A percentile compares a stretch with the other conserved stretches of the same genome.
Evolutionary conservation across 73 alveolate genomes (phyloP).

Genomic region (Halteria grandinella): DNA sequence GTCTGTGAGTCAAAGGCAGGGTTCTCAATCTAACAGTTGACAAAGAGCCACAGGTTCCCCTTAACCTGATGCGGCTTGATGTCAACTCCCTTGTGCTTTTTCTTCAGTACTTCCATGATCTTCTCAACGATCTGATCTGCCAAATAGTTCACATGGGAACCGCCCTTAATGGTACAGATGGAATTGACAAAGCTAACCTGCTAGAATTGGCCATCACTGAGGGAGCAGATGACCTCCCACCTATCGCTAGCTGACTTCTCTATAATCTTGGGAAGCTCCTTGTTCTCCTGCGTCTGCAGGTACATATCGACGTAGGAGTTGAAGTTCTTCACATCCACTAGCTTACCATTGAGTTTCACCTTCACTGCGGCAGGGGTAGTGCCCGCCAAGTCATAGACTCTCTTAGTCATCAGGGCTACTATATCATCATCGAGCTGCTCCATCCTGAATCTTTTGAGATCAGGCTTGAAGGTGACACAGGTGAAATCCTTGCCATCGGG

Average conservation of each 20-base stretch:
- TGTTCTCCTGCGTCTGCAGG: conserved; percentile 74
- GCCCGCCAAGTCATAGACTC: conserved; percentile 99
- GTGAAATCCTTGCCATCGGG: conserved; percentile 82
- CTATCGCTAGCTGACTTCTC: conserved; percentile 13
- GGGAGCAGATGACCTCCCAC: conserved; percentile 96
- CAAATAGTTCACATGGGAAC: conserved; percentile 97
- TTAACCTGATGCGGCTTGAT: conserved; percentile 45
- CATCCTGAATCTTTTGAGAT: conserved; percentile 94
- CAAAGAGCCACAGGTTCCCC: conserved; percentile 89
- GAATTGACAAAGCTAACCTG: conserved; percentile 97
- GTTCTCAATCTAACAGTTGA: conserved; percentile 95
- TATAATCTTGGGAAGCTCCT: conserved; percentile 34
- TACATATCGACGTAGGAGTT: conserved; percentile 92
- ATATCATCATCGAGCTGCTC: conserved; percentile 94
- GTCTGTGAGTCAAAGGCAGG: conserved; percentile 99
- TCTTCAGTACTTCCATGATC: conserved; percentile 23
- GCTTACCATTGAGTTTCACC: conserved; percentile 90
- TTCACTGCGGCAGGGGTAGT: conserved; percentile 87
- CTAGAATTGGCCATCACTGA: conserved; percentile 97
- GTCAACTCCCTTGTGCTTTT: conserved; percentile 59
- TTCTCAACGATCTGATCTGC: conserved; percentile 87
- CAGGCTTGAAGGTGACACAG: conserved; percentile 96
- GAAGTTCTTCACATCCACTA: conserved; percentile 82
- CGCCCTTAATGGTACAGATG: conserved; percentile 96
- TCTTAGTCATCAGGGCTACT: conserved; percentile 93